Evolutionary conservation across 192 early-diverging fungal species (phyloP), one percentile per base, ranked within the genome.

Genomic region (Backusella tarrabulga): DNA sequence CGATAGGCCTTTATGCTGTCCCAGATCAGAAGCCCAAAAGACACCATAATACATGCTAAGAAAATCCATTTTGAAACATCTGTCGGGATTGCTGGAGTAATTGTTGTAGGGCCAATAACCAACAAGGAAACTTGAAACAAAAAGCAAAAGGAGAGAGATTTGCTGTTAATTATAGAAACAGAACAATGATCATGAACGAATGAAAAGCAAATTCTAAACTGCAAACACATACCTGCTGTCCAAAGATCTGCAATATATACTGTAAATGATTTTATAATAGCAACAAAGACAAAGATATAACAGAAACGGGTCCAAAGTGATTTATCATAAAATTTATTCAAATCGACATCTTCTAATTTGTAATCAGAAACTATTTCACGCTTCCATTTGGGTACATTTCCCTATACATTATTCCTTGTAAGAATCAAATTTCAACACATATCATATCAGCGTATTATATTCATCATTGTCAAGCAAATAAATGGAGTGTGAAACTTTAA

Each of bases 1-100:
- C 29, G 77, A 11, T 76, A 69, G 1, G 91, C 90, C 77, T 96
- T 94, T 14, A 83, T 82, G 21, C 89, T 90, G 75, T 96, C 95
- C 70, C 88, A 80, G 7, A 78, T 80, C 26, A 96, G 79, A 42
- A 96, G 81, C 0, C 90, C 26, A 79, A 93, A 94, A 44, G 42
- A 44, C 15, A 44, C 42, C 42, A 44, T 17, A 17, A 44, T 44
- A 44, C 15, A 44, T 44, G 42, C 42, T 17, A 44, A 44, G 42
- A 44, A 44, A 44, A 44, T 44, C 42, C 42, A 44, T 44, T 44
- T 44, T 44, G 21, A 60, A 60, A 60, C 54, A 60, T 60, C 54
- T 6, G 54, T 60, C 21, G 54, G 54, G 23, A 60, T 60, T 60
- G 54, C 54, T 23, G 21, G 54, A 7, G 54, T 60, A 26, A 60